These are phyloP conservation scores for Fraxinus albicans DNA, from an alignment of 305 asterid genomes.

Conservation along the genomic window DNA sequence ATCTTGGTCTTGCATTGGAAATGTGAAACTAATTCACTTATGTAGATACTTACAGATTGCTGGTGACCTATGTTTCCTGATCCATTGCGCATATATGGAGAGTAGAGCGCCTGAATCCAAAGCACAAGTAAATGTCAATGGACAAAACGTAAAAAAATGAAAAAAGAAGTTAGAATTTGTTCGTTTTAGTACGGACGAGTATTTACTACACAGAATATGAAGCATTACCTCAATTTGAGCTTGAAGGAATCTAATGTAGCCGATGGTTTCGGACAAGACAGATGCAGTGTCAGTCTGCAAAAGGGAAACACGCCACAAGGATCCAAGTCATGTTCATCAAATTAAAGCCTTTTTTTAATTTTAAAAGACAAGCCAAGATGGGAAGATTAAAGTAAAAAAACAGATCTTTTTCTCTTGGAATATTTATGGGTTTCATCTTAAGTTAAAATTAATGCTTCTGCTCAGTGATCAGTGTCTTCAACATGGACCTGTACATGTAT, in stretches of 20 bases:
- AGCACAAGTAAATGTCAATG: not conserved
- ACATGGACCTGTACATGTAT: not conserved
- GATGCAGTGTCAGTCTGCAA: constrained; percentile 96
- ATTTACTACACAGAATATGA: not conserved
- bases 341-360: constrained; percentile 30
- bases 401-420: not conserved
- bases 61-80: constrained; percentile 36
- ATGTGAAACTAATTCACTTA: constrained; percentile 22
- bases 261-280: constrained; percentile 85
- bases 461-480: not conserved
- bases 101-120: constrained; percentile 45
- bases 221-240: constrained; percentile 60
- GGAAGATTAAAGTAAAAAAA: not conserved
- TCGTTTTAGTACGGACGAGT: not conserved
- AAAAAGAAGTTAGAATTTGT: not conserved
- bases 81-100: constrained; percentile 52
- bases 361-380: constrained; percentile 33
- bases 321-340: constrained; percentile 33
- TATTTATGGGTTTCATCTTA: constrained; percentile 31
- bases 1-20: constrained; percentile 40
- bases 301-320: constrained; percentile 32
- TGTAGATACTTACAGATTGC: constrained; percentile 40
- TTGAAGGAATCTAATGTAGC: constrained; percentile 78
- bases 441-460: constrained; percentile 19
- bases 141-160: not conserved